Conservation (phyloP, 2,329 filamentous ascomycete species). For the Pseudodiploospora longispora region DNA sequence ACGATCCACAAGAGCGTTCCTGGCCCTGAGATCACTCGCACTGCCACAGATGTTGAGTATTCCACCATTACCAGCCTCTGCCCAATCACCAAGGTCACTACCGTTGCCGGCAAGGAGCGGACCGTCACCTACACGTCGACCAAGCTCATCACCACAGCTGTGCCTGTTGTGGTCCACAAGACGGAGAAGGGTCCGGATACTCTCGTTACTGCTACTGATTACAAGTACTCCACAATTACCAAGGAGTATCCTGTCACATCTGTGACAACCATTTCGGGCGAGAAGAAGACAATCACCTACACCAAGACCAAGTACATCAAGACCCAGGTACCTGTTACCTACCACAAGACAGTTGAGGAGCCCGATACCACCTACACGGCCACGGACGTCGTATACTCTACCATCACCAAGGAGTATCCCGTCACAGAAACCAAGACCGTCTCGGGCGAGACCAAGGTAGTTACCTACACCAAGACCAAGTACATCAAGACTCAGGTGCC, state of each 20-base stretch:
- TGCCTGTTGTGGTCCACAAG: conserved; percentile 21
- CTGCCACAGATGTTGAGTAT: conserved; percentile 26
- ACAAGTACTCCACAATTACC: conserved; percentile 32
- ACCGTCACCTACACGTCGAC: conserved; percentile 22
- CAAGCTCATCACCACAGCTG: conserved; percentile 17
- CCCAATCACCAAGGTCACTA: conserved; percentile 37
- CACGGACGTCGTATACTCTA: conserved; percentile 25
- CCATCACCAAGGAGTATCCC: conserved; percentile 26
- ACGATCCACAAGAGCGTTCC: conserved; percentile 24
- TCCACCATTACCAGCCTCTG: conserved; percentile 35
- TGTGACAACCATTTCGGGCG: conserved; percentile 21
- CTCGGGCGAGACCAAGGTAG: conserved; percentile 15
- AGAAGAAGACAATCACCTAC: conserved; percentile 17
- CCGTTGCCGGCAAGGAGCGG: conserved; percentile 29
- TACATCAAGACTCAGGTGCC: conserved; percentile 21
- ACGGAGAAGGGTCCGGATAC: conserved; percentile 20
- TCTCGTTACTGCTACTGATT: conserved; percentile 24
- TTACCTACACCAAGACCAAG: conserved; percentile 14
- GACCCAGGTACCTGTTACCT: conserved; percentile 21
- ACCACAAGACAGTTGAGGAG: conserved; percentile 17
- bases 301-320: conserved; percentile 32
- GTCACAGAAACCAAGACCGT: conserved; percentile 25
- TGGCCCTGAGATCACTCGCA: conserved; percentile 19
- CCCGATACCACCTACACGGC: conserved; percentile 9
- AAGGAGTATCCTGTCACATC: conserved; percentile 33